Evolutionary conservation across 2,329 filamentous ascomycete genomes (phyloP).

Genomic region (Dactylellina leptospora): DNA sequence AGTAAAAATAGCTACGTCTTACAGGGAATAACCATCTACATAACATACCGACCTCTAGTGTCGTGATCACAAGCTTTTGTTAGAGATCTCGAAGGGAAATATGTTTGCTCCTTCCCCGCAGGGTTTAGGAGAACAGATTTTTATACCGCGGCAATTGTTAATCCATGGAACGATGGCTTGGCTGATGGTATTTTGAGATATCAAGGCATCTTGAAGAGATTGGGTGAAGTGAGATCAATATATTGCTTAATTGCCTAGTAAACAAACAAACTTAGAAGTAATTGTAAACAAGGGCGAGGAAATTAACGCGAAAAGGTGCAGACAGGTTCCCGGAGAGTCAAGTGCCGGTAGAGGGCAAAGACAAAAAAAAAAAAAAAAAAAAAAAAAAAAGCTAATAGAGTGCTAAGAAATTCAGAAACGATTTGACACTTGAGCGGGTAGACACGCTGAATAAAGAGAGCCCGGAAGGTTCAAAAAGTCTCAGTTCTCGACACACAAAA

Average conservation of each 20-base stretch:
- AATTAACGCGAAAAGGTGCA: too few relatives aligned
- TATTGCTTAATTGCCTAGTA: too few relatives aligned
- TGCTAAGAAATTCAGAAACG: background rate
- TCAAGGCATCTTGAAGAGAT: background rate
- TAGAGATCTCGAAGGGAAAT: background rate
- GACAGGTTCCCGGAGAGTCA: too few relatives aligned
- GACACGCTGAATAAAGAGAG: conserved; percentile 5
- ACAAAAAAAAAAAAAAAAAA: too few relatives aligned
- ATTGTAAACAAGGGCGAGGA: too few relatives aligned
- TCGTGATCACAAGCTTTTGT: background rate
- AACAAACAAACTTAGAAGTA: too few relatives aligned
- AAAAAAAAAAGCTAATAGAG: too few relatives aligned
- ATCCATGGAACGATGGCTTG: conserved; percentile 1
- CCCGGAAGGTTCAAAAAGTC: conserved; percentile 21
- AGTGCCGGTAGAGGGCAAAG: too few relatives aligned
- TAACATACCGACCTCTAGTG: background rate
- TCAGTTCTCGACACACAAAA: conserved; percentile 6
- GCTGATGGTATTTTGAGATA: background rate
- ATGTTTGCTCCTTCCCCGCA: background rate
- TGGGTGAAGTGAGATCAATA: too few relatives aligned
- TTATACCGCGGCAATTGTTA: background rate
- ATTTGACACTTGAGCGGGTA: conserved; percentile 1
- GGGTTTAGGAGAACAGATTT: background rate
- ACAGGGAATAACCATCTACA: background rate
- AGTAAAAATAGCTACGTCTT: background rate